Conservation (phyloP, 2,329 filamentous ascomycete species). For the Alternaria angustiovoidea region DNA sequence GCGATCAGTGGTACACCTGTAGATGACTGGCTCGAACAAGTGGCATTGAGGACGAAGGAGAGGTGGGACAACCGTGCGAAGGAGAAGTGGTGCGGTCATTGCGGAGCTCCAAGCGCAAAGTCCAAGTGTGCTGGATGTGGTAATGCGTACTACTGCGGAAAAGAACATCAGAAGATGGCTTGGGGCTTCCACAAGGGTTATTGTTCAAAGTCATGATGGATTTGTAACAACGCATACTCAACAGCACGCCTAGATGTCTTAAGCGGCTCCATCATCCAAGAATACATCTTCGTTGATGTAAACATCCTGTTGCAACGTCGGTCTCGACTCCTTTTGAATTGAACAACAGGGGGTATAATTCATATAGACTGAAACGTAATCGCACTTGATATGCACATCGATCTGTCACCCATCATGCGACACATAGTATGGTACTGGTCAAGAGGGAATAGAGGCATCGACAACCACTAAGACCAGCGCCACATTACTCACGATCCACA, state of each 20-base stretch:
- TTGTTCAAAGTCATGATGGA: neutral
- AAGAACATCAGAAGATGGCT: neutral
- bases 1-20: neutral
- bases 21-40: constrained; percentile 5
- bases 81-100: constrained; percentile 9
- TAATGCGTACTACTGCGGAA: constrained; percentile 6
- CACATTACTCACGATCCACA: neutral
- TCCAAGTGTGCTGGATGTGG: constrained; percentile 6
- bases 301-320: neutral
- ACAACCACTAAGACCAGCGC: neutral
- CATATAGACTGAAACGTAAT: neutral
- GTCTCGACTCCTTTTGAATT: neutral
- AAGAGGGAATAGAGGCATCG: neutral
- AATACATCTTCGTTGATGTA: neutral
- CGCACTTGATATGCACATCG: neutral
- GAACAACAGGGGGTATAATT: neutral
- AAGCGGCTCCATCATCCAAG: neutral
- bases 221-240: neutral
- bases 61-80: neutral
- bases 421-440: neutral
- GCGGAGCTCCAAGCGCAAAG: constrained; percentile 1
- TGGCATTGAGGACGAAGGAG: constrained; percentile 1
- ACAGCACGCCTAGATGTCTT: neutral
- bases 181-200: constrained; percentile 6
- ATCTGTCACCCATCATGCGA: neutral